Evolutionary conservation across 139 green algal genomes (phyloP), one percentile per base, ranked within the genome.

Genomic region (Chlorella sp.): DNA sequence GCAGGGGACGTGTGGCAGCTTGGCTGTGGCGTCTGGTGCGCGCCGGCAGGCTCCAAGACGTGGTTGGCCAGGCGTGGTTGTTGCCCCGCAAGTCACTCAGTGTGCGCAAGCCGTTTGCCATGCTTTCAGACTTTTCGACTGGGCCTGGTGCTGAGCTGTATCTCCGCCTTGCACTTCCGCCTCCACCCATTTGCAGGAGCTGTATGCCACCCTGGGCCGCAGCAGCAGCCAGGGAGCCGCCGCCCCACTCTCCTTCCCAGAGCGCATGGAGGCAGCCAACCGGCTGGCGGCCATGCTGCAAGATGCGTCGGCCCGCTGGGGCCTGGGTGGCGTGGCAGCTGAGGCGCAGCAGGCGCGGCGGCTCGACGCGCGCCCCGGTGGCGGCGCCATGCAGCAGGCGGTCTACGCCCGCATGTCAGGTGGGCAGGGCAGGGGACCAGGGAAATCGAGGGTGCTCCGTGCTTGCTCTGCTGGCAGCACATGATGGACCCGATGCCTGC

Each of bases 351-450:
- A 46, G 79, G 3, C n/a, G 64, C 68, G 36, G 72, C 43, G 78
- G 40, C 75, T 79, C n/a, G 68, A 76, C 22, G 83, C 36, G 28
- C 19, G 32, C 14, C 64, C 65, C 26, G 51, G 65, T 13, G 68
- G 80, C 62, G 60, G 74, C 44, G 72, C 56, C 22, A 68, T n/a
- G 58, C 86, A 73, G 76, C 74, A 81, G 79, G 86, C 86, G 7
- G 86, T 75, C 22, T 82, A 74, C 22, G 72, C 69, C 11, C 76
- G 58, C 34, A 89, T 89, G 80, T 73, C 80, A 4, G 41, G 74
- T 76, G 44, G 56, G 67, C 38, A 58, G 38, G 48, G 28, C 32
- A 3, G 5, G 60, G 11, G 9, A 17, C 17, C 17, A 40, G 30
- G 64, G n/a, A n/a, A n/a, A n/a, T n/a, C n/a, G n/a, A n/a, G n/a